Percentiles rank a stretch among this genome's conserved stretches.
Conservation (phyloP, 352 stramenopile genomes). For the Pythium graminicola region DNA sequence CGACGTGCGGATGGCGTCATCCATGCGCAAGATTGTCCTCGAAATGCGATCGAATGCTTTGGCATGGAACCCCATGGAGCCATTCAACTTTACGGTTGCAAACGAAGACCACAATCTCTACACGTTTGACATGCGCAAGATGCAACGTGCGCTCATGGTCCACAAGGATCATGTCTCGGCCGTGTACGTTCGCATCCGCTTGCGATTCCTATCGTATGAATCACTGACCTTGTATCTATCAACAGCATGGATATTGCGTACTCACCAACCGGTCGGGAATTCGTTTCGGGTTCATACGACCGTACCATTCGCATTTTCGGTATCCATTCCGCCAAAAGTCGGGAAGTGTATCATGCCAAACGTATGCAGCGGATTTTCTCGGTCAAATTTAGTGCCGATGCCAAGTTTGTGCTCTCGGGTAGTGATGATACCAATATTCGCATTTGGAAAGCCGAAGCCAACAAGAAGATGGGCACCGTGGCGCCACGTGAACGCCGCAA, state of each 20-base stretch:
- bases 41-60: constrained; percentile 97
- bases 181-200: constrained; percentile 60
- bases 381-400: constrained; percentile 81
- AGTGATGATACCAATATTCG: constrained; percentile 99
- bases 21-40: constrained; percentile 96
- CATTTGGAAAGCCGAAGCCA: constrained; percentile 97
- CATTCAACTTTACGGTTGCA: constrained; percentile 98
- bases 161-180: constrained; percentile 98
- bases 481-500: constrained; percentile 82
- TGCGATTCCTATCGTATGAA: background rate
- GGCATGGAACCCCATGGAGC: constrained; percentile 99
- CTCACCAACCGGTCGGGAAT: constrained; percentile 97
- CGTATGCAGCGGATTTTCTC: constrained; percentile 97
- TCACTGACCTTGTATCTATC: background rate
- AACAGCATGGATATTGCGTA: constrained; percentile 94
- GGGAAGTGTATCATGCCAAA: constrained; percentile 97
- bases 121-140: constrained; percentile 99
- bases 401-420: constrained; percentile 96
- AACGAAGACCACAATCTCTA: constrained; percentile 99
- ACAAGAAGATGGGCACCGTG: constrained; percentile 91
- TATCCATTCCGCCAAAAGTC: constrained; percentile 72
- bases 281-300: constrained; percentile 98
- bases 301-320: constrained; percentile 98
- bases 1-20: constrained; percentile 86
- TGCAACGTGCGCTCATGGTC: constrained; percentile 90